These are phyloP conservation scores for Quercus glauca DNA, from an alignment of 306 rosid species.

Conservation along the genomic window DNA sequence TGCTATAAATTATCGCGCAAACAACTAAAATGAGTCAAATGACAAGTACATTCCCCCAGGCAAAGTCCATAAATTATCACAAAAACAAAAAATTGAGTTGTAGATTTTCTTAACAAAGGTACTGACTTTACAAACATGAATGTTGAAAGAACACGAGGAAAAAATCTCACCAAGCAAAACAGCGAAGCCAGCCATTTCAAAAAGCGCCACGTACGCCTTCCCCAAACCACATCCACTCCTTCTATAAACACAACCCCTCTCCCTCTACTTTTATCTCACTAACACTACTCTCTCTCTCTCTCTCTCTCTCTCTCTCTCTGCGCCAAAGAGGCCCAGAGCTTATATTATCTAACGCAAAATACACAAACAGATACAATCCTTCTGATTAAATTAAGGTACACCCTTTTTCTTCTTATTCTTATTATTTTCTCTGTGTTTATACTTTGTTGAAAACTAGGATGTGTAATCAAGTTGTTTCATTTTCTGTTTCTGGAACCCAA, in stretches of 20 bases:
- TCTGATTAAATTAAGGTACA: constrained; percentile 29
- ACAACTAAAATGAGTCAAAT: too few species aligned
- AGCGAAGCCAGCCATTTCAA: constrained; percentile 25
- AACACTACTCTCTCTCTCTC: neutral
- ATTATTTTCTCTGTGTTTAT: neutral
- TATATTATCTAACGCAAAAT: neutral
- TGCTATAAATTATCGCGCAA: too few species aligned
- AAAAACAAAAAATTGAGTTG: neutral
- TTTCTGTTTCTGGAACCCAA: neutral
- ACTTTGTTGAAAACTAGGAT: neutral
- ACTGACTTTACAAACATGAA: neutral
- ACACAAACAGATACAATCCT: neutral
- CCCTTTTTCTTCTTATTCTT: neutral
- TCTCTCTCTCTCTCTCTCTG: constrained; percentile 17
- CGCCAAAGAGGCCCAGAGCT: constrained; percentile 12
- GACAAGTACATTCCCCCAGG: neutral
- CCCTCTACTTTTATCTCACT: neutral
- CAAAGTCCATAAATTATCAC: neutral
- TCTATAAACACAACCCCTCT: constrained; percentile 17
- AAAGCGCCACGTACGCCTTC: constrained; percentile 55
- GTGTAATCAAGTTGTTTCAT: neutral
- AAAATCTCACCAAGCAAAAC: constrained; percentile 21
- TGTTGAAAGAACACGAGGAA: neutral
- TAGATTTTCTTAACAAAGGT: neutral
- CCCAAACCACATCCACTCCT: constrained; percentile 59